These are phyloP conservation scores for Neoboletus magnificus DNA, from an alignment of 768 basidiomycete genomes.

Conservation along the genomic window DNA sequence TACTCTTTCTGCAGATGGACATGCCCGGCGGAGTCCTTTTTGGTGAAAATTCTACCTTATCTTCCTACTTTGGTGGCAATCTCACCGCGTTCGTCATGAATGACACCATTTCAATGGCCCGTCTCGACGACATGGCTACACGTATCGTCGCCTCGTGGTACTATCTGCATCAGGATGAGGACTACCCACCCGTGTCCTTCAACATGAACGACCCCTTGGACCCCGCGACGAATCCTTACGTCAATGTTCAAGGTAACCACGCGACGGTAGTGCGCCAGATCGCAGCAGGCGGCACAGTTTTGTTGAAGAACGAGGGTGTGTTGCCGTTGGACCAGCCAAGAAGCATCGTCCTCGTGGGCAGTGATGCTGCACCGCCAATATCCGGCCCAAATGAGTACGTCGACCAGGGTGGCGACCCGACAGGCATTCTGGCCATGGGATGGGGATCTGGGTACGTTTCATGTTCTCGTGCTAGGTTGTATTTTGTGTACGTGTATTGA, in stretches of 20 bases:
- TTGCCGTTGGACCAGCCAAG: background rate
- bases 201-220: background rate
- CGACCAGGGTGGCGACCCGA: background rate
- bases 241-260: background rate
- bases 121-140: constrained; percentile 69
- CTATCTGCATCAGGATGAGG: constrained; percentile 33
- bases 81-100: constrained; percentile 36
- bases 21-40: background rate
- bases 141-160: constrained; percentile 68
- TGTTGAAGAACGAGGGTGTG: background rate
- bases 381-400: background rate
- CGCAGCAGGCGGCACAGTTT: background rate
- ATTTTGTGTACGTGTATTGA: background rate
- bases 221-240: background rate
- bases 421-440: background rate
- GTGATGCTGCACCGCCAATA: background rate
- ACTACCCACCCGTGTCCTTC: constrained; percentile 16
- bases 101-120: constrained; percentile 47
- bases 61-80: constrained; percentile 39
- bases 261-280: background rate
- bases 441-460: background rate
- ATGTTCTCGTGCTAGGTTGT: background rate
- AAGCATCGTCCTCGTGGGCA: background rate
- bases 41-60: background rate
- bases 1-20: background rate